A percentile compares a stretch with the other conserved stretches of the same genome.
Conservation (phyloP, 306 rosid genomes). For the Biancaea sappan region DNA sequence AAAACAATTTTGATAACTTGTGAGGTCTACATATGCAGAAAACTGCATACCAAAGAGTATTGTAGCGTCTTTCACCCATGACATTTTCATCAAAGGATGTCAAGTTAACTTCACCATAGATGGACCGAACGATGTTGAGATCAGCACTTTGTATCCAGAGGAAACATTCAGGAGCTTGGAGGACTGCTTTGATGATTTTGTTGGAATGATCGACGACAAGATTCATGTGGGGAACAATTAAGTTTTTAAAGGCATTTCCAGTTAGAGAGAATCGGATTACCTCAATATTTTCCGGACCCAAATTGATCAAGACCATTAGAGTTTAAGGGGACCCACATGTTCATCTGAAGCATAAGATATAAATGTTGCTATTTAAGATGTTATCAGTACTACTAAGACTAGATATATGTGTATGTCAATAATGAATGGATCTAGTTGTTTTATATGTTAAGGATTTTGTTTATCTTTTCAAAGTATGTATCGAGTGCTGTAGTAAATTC, state of each 20-base stretch:
- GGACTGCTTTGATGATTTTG: conserved; percentile 62
- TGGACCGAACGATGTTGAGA: conserved; percentile 50
- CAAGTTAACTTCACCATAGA: conserved; percentile 49
- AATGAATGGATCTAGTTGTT: not conserved
- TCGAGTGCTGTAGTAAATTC: not conserved
- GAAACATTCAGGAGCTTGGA: conserved; percentile 61
- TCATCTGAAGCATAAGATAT: not conserved
- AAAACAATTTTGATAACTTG: too few relatives aligned
- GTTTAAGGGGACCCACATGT: not conserved
- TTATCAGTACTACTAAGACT: not conserved
- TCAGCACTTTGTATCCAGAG: conserved; percentile 46
- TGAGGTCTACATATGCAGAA: conserved; percentile 38
- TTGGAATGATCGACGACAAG: conserved; percentile 20
- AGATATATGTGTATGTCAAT: not conserved
- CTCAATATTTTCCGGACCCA: too few relatives aligned
- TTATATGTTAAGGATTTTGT: not conserved
- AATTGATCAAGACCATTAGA: not conserved
- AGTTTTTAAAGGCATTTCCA: not conserved
- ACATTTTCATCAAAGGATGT: conserved; percentile 75
- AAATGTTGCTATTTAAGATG: not conserved
- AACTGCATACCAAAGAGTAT: conserved; percentile 57
- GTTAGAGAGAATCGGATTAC: not conserved
- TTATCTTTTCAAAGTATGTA: not conserved
- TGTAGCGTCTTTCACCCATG: conserved; percentile 83
- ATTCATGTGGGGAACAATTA: not conserved